Base-by-base conservation (phyloP, 371 early-diverging fungal genomes). In the Polyrhizophydium stewartii region DNA sequence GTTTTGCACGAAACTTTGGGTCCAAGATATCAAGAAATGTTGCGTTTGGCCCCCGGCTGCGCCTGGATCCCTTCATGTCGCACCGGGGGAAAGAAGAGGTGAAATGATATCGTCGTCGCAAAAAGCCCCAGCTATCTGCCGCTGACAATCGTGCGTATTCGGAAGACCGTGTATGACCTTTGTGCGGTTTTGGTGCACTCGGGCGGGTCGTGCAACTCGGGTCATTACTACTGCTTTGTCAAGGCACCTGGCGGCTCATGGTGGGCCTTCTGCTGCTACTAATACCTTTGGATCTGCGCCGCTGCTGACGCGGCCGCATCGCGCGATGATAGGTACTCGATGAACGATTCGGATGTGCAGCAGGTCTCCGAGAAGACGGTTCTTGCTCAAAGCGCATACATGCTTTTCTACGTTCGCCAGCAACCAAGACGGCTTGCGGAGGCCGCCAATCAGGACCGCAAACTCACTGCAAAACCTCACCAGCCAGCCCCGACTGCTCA, bases 141-240 rank as follows among this genome's bases (percentile, higher is more conserved):
- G 28, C 16, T 12, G 30, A 22, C 2, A 12, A 31, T 28, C 32
- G 19, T 21, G 38, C 25, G 43, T 22, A 49, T 28, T 5, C 66
- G 6, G 22, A 12, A 55, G 56, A 41, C 27, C 13, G 2, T 55
- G 16, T 55, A 92, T 58, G 67, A 76, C 21, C 76, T 94, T 21
- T 87, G 83, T 61, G 92, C 86, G 0, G 86, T 91, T 10, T 79
- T 93, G 57, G 89, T 90, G 1, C 94, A 94, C 61, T 70, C 86
- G 1, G 95, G 95, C 7, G 61, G 74, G 31, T 73, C 87, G 0
- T 86, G 87, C 59, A 76, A 86, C 53, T 87, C 89, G 32, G 94
- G 95, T 17, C 92, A 90, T 68, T 93, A 90, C 74, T 87, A 82
- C 61, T 80, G 88, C 32, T 94, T 81, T 71, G 88, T 91, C 40